Percentiles rank a stretch among this genome's conserved stretches.
Evolutionary conservation across 2,329 filamentous ascomycete species (phyloP).

Genomic region (Fusarium nanum): DNA sequence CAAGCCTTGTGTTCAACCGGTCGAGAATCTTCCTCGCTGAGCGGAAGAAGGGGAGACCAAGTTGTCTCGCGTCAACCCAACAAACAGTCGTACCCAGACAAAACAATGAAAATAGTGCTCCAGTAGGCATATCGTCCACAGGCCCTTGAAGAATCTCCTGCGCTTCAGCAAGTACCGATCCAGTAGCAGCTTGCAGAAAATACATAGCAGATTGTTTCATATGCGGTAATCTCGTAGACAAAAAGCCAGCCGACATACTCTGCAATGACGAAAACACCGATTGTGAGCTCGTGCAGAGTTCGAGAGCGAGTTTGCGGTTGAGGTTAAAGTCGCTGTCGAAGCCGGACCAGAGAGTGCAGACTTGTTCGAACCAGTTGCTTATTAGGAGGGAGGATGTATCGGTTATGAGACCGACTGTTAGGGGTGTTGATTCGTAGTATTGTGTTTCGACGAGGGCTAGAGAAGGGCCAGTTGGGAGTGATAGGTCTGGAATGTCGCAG

Average conservation of each 20-base stretch:
- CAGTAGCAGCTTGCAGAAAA: slow-evolving; percentile 51
- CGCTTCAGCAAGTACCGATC: slow-evolving; percentile 52
- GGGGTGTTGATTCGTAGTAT: slow-evolving; percentile 28
- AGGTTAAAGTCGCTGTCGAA: slow-evolving; percentile 55
- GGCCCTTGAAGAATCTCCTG: slow-evolving; percentile 41
- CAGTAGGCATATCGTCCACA: slow-evolving; percentile 47
- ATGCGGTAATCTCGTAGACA: slow-evolving; percentile 51
- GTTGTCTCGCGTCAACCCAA: slow-evolving; percentile 53
- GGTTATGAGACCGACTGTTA: slow-evolving; percentile 40
- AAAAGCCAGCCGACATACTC: slow-evolving; percentile 56
- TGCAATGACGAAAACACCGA: slow-evolving; percentile 55
- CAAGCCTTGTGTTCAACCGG: slow-evolving; percentile 42
- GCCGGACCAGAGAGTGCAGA: slow-evolving; percentile 56
- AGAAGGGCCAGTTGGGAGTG: slow-evolving; percentile 11
- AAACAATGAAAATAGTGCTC: slow-evolving; percentile 53
- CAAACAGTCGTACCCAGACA: slow-evolving; percentile 56
- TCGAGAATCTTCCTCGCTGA: slow-evolving; percentile 46
- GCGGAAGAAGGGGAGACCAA: slow-evolving; percentile 51
- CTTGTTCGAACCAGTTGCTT: slow-evolving; percentile 55
- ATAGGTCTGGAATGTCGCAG: not conserved
- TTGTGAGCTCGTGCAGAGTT: slow-evolving; percentile 52
- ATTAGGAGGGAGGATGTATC: slow-evolving; percentile 52
- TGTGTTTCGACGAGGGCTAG: slow-evolving; percentile 15
- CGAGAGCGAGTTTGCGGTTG: slow-evolving; percentile 53
- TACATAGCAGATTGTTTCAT: slow-evolving; percentile 51